Evolutionary conservation across 495 filamentous ascomycete species (phyloP).

Genomic region (Pseudevernia furfuracea): DNA sequence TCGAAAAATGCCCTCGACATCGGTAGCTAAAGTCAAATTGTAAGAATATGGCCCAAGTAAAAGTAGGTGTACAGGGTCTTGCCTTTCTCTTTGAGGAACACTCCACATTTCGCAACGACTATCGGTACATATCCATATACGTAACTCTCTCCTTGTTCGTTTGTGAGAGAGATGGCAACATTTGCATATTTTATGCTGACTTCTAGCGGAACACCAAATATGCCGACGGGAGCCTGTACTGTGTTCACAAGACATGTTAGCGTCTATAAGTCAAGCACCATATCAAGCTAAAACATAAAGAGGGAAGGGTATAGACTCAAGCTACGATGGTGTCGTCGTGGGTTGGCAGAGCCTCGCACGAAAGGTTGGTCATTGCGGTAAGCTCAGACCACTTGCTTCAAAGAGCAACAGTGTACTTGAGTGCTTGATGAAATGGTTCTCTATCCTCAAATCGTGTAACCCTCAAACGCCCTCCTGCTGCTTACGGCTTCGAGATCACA

Average conservation of each 20-base stretch:
- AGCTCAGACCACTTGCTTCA: neutral
- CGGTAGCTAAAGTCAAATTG: constrained; percentile 59
- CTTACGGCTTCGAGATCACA: neutral
- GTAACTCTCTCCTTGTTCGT: constrained; percentile 84
- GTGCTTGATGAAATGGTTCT: neutral
- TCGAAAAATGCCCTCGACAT: constrained; percentile 95
- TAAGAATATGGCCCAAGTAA: neutral
- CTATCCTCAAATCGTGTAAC: neutral
- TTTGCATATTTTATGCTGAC: constrained; percentile 97
- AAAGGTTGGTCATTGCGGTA: neutral
- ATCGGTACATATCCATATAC: constrained; percentile 99
- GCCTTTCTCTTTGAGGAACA: constrained; percentile 99
- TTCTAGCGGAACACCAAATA: constrained; percentile 91
- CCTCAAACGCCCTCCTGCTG: neutral
- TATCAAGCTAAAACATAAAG: neutral
- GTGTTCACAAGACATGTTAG: constrained; percentile 7
- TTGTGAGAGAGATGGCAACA: constrained; percentile 91
- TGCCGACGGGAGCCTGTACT: constrained; percentile 42
- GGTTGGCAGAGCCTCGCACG: neutral
- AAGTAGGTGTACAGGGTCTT: constrained; percentile 26
- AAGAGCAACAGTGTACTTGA: neutral
- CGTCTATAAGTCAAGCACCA: neutral
- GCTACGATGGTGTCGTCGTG: neutral
- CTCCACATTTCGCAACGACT: constrained; percentile 96
- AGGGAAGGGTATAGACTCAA: neutral